Conservation (phyloP, 129 eudicot genomes). For the Glebionis coronaria region DNA sequence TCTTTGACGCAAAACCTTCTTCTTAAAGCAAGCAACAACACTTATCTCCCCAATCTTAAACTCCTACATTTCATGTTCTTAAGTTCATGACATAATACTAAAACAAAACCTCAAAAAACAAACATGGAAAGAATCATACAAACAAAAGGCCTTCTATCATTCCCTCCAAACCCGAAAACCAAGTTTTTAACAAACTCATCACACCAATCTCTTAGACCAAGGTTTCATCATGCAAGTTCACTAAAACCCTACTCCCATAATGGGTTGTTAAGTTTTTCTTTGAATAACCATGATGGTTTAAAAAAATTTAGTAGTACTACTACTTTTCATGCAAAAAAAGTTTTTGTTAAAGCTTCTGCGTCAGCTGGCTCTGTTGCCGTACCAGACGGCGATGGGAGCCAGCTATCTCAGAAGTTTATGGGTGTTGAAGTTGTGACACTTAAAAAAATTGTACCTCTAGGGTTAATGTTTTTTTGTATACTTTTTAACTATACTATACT, state of each 20-base stretch:
- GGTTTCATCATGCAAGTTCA: conserved; percentile 32
- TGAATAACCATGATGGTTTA: conserved; percentile 44
- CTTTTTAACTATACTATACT: conserved; percentile 91
- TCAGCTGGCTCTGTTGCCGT: conserved; percentile 55
- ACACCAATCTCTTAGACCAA: conserved; percentile 26
- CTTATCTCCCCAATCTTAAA: conserved; percentile 23
- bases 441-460: conserved; percentile 89
- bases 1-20: conserved; percentile 19
- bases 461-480: conserved; percentile 93
- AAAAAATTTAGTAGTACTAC: conserved; percentile 26
- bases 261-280: conserved; percentile 40
- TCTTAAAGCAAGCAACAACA: conserved; percentile 1
- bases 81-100: background rate
- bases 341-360: conserved; percentile 62
- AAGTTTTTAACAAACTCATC: conserved; percentile 35
- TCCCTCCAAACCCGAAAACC: conserved; percentile 72
- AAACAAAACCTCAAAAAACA: background rate
- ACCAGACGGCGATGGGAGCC: conserved; percentile 43
- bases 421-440: conserved; percentile 72
- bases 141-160: conserved; percentile 77
- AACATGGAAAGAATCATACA: conserved; percentile 37
- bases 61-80: conserved; percentile 18
- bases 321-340: conserved; percentile 28
- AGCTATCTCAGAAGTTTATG: conserved; percentile 60
- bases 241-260: conserved; percentile 48